phyloP scores from a whole-genome alignment of 371 early-diverging fungal species.

The Apophysomyces ossiformis region DNA sequence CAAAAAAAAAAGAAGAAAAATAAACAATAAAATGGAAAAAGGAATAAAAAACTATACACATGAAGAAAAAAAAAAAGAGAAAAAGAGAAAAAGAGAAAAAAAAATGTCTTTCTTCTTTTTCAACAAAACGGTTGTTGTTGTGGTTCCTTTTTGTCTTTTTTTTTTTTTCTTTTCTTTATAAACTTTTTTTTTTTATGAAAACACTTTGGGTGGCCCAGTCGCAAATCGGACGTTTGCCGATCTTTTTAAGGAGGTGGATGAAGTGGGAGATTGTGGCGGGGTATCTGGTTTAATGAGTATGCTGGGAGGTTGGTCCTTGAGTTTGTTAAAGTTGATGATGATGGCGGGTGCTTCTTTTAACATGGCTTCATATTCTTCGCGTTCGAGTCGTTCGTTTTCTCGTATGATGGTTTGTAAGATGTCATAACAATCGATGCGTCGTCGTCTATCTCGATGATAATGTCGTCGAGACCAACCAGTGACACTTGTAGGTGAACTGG shows the following conservation, averaged over 20 bases:
- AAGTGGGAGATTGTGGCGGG: constrained; percentile 9
- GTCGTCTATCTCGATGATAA: constrained; percentile 38
- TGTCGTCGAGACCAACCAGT: constrained; percentile 1
- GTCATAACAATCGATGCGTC: constrained; percentile 33
- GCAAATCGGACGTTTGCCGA: constrained; percentile 36
- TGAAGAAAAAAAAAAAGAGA: no score
- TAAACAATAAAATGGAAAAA: no score
- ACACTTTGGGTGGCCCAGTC: constrained; percentile 43
- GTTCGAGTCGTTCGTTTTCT: constrained; percentile 40
- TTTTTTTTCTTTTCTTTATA: neutral
- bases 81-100: no score
- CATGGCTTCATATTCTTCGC: constrained; percentile 37
- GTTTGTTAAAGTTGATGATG: constrained; percentile 15
- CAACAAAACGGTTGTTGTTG: no score
- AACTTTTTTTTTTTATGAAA: constrained; percentile 14
- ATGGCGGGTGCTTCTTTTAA: constrained; percentile 30
- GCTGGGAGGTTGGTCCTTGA: constrained; percentile 18
- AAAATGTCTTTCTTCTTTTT: no score
- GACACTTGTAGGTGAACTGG: neutral
- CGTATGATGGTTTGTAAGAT: constrained; percentile 42
- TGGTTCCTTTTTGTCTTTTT: no score
- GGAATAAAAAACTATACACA: no score
- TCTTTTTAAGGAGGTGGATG: constrained; percentile 2
- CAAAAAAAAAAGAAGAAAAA: no score
- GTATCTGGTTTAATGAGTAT: constrained; percentile 26